Base-by-base conservation (phyloP, 305 asterid genomes). In the Caryopteris hybrid region DNA sequence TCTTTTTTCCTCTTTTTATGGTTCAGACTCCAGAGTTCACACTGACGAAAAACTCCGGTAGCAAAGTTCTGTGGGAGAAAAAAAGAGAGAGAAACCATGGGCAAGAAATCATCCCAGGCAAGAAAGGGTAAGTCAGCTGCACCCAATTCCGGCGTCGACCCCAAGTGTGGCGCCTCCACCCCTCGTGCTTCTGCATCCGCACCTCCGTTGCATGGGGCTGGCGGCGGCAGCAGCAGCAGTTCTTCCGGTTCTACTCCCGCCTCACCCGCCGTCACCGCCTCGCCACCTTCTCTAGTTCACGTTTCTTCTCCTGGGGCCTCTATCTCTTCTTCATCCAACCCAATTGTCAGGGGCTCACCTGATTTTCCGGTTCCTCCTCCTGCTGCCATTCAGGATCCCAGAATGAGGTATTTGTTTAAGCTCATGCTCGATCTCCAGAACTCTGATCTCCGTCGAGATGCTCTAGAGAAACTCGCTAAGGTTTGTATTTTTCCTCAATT, bases 401-500 rank as follows among this genome's bases (percentile, higher is more conserved):
- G 54, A 25, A 2, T 8, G 47, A 38, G 39, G 14, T 59, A 21
- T 47, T 33, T 61, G n/a, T 27, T 13, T 10, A 27, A 58, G 38
- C 38, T 22, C 41, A 64, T 64, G 38, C 9, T 57, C 39, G 62
- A 72, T 47, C 72, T 72, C 43, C 14, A 0, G 23, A 31, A 46
- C 29, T 0, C 0, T 9, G 14, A 58, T 22, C 68, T 2, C 25
- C 72, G 68, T 5, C 63, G 11, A 42, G 18, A 20, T 20, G 68
- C 77, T 8, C 63, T 73, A 17, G 42, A 3, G 4, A 6, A 66
- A 58, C 77, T 73, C 47, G 12, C 16, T 4, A 2, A 1, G 77
- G 77, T 65, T 48, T 20, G 29, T 38, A 3, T 3, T 16, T 13
- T 17, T 9, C 39, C 43, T 43, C 47, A 14, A 23, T 48, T 39